Conservation (phyloP, 2,329 filamentous ascomycete species). For the Fusarium pseudoanthophilum region DNA sequence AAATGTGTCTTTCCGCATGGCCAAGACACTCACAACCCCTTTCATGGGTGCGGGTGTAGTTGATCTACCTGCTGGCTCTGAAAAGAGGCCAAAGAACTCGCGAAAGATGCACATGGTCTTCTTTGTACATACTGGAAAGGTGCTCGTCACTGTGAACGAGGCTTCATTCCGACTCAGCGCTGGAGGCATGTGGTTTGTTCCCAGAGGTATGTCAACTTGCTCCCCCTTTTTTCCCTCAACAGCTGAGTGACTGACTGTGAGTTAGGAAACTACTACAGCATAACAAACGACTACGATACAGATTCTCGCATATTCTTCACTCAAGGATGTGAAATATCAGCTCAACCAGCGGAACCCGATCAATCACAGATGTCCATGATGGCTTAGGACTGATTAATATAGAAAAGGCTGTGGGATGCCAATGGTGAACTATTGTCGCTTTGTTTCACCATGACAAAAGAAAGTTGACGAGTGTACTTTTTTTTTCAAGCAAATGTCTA, state of each 20-base stretch:
- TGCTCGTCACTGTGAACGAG: conserved; percentile 80
- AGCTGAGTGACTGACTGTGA: conserved; percentile 7
- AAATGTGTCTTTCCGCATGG: conserved; percentile 82
- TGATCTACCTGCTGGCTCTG: conserved; percentile 82
- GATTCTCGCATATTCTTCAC: conserved; percentile 89
- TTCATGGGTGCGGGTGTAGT: conserved; percentile 94
- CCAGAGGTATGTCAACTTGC: conserved; percentile 75
- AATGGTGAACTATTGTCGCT: background rate
- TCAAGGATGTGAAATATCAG: conserved; percentile 76
- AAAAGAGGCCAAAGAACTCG: conserved; percentile 91
- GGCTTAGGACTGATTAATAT: conserved; percentile 15
- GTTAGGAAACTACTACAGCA: conserved; percentile 91
- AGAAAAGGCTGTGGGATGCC: background rate
- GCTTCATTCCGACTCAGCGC: conserved; percentile 84
- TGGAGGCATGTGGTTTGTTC: conserved; percentile 93
- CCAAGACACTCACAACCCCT: conserved; percentile 83
- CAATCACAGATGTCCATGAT: conserved; percentile 37
- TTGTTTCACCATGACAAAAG: background rate
- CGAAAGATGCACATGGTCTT: conserved; percentile 98
- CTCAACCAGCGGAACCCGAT: conserved; percentile 38
- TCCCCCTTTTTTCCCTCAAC: background rate
- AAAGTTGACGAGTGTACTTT: conserved; percentile 8
- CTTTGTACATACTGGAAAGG: conserved; percentile 86
- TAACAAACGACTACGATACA: conserved; percentile 79
- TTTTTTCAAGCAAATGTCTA: conserved; percentile 1